Evolutionary conservation across 805 yeast genomes (phyloP), one percentile per base, ranked within the genome.

Genomic region (Yarrowia sp.): DNA sequence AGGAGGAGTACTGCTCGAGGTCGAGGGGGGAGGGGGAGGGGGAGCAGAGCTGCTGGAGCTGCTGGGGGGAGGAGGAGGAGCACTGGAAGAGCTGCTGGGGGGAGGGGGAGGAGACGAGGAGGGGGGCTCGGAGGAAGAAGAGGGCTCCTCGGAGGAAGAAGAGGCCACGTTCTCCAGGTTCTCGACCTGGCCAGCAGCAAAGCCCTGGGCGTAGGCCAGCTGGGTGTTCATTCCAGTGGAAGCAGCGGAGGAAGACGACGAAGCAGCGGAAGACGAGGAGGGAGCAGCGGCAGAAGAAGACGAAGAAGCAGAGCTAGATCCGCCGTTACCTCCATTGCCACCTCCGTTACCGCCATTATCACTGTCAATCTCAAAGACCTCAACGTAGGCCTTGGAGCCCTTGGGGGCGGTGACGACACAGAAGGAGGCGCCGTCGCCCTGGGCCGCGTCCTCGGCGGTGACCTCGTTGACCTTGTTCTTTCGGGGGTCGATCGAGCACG

Each of bases 401-500:
- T 86, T 83, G 55, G 79, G 78, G 43, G 91, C 97, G 55, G 97
- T 91, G 63, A 91, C 89, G 66, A 91, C 89, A 83, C 97, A 92
- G 85, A 85, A 91, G 16, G 52, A 35, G n/a, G 84, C 82, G 49
- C 89, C 96, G 72, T 88, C 91, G 70, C 87, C 86, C 58, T 78
- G 74, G 40, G 83, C 72, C 45, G 82, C 77, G 5, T 79, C 74
- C 3, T 80, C 74, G 32, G 86, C 82, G 19, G 74, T 71, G 43
- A 86, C 84, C 66, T 82, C 82, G 80, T 91, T 89, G 72, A 87
- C 82, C 46, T 86, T 89, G 69, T 81, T 77, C 64, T 80, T 81
- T 45, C 85, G 80, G 63, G 97, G 97, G 75, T 92, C 90, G 75
- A 92, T 91, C 72, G 86, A 89, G 79, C 97, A 92, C n/a, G 88